A percentile compares a stretch with the other conserved stretches of the same genome.
Evolutionary conservation across 352 stramenopile genomes (phyloP).

Genomic region (Plasmopara muralis): DNA sequence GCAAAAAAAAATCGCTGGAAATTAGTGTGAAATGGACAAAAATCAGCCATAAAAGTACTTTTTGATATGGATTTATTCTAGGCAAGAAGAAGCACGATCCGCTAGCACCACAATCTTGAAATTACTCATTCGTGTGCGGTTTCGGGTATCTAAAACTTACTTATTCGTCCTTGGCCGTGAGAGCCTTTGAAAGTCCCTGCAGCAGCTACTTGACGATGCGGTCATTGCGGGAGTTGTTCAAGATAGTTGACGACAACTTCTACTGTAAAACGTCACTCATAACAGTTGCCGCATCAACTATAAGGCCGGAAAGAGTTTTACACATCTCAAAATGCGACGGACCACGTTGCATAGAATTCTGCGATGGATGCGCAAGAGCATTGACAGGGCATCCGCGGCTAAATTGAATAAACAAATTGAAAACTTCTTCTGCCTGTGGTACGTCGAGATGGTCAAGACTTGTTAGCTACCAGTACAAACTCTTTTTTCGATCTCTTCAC

Average conservation of each 20-base stretch:
- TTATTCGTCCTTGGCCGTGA: background rate
- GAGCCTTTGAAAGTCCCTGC: background rate
- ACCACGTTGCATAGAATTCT: background rate
- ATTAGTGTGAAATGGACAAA: no score
- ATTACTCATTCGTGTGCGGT: background rate
- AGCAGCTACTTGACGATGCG: background rate
- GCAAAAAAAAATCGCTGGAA: no score
- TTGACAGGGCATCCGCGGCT: background rate
- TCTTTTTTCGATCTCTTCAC: background rate
- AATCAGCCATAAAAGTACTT: no score
- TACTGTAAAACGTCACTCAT: background rate
- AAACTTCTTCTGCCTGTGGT: background rate
- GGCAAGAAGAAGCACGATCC: no score
- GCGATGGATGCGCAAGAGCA: background rate
- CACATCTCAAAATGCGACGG: background rate
- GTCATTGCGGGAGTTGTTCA: background rate
- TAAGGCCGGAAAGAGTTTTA: background rate
- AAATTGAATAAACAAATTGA: background rate
- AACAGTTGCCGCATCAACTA: background rate
- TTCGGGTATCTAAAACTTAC: no score
- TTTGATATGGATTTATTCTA: no score
- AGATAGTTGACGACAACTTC: background rate
- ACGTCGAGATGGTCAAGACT: background rate
- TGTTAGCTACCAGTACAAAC: background rate
- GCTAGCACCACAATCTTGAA: background rate